phyloP scores from a whole-genome alignment of 2,329 filamentous ascomycete genomes.

The Fusarium albosuccineum region DNA sequence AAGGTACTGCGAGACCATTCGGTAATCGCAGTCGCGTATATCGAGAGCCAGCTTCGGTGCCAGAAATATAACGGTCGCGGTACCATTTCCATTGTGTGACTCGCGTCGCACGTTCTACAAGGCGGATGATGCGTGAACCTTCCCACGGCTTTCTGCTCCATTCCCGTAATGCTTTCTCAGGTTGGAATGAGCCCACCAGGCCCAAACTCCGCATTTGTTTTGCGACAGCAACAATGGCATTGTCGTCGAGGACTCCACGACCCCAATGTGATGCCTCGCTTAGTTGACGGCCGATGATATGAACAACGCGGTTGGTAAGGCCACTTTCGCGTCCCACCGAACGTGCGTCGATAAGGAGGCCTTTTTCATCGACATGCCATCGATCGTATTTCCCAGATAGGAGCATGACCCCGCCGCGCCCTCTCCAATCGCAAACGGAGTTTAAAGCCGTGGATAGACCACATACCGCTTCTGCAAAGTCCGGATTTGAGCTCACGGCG shows the following conservation, averaged over 20 bases:
- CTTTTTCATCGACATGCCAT: conserved; percentile 91
- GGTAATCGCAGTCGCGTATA: conserved; percentile 84
- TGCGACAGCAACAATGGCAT: conserved; percentile 64
- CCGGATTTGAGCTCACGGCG: conserved; percentile 90
- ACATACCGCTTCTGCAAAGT: conserved; percentile 97
- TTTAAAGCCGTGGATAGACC: conserved; percentile 95
- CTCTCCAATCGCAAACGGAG: conserved; percentile 95
- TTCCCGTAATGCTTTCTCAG: conserved; percentile 57
- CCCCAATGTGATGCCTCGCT: conserved; percentile 91
- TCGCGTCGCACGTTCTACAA: conserved; percentile 87
- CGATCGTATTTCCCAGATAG: conserved; percentile 81
- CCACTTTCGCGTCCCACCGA: conserved; percentile 74
- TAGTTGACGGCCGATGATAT: conserved; percentile 91
- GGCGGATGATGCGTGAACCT: conserved; percentile 84
- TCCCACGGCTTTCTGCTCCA: conserved; percentile 89
- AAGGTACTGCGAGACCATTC: conserved; percentile 78
- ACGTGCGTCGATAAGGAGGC: conserved; percentile 82
- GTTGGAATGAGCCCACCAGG: conserved; percentile 51
- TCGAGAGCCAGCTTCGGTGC: conserved; percentile 63
- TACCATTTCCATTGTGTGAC: conserved; percentile 89
- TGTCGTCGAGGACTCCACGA: conserved; percentile 72
- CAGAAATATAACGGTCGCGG: conserved; percentile 78
- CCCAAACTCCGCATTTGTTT: conserved; percentile 60
- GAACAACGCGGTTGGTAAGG: conserved; percentile 90
- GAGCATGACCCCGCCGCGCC: conserved; percentile 87